These are phyloP conservation scores for Kalanchoe fedtschenkoi DNA, from an alignment of 164 flowering plant species.

Conservation along the genomic window DNA sequence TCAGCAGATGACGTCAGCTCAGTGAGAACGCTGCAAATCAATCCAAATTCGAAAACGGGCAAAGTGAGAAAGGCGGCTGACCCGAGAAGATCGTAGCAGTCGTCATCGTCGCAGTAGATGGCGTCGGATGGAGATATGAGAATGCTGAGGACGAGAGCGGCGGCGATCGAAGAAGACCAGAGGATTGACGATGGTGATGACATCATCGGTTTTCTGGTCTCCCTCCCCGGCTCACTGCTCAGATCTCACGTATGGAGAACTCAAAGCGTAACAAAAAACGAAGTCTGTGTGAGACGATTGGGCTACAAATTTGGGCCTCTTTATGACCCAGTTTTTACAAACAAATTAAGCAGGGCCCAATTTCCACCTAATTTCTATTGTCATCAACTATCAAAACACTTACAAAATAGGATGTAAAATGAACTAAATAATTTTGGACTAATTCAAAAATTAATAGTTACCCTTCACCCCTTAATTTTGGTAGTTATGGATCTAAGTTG, in stretches of 20 bases:
- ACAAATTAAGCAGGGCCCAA: too few relatives aligned
- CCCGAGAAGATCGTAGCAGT: conserved; percentile 95
- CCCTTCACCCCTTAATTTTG: too few relatives aligned
- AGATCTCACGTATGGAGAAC: neutral
- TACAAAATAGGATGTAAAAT: too few relatives aligned
- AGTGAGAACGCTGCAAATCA: neutral
- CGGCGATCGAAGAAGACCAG: conserved; percentile 31
- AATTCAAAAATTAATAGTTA: too few relatives aligned
- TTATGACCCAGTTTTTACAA: too few relatives aligned
- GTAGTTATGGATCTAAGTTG: too few relatives aligned
- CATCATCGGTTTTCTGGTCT: conserved; percentile 8
- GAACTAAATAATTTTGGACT: too few relatives aligned
- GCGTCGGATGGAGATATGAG: conserved; percentile 41
- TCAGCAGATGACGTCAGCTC: neutral
- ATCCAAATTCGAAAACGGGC: neutral
- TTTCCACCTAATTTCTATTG: too few relatives aligned
- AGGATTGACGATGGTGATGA: conserved; percentile 28
- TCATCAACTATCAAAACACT: too few relatives aligned
- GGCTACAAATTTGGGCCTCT: too few relatives aligned
- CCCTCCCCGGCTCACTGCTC: neutral
- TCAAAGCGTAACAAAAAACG: neutral
- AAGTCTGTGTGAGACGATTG: too few relatives aligned
- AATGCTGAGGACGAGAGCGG: conserved; percentile 22
- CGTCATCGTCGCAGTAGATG: conserved; percentile 95
- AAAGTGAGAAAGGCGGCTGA: conserved; percentile 12